Percentiles rank a stretch among this genome's conserved stretches.
These are phyloP conservation scores for Polyporus arcularius DNA, from an alignment of 768 basidiomycete species.

Conservation along the genomic window DNA sequence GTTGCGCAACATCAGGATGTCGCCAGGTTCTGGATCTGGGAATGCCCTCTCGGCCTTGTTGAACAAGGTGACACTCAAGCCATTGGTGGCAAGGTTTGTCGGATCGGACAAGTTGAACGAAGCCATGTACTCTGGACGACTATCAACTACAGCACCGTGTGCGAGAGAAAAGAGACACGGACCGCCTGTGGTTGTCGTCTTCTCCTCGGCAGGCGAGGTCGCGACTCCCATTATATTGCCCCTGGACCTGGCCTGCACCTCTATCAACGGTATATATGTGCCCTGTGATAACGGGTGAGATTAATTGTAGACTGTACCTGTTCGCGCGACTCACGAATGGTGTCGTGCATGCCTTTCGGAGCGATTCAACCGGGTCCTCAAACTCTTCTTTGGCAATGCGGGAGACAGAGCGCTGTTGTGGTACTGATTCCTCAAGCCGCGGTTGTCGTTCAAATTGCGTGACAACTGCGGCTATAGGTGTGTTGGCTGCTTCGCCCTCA, in stretches of 20 bases:
- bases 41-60: constrained; percentile 50
- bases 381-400: neutral
- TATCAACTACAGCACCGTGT: neutral
- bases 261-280: constrained; percentile 9
- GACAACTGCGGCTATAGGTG: neutral
- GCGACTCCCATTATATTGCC: constrained; percentile 37
- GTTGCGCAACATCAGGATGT: constrained; percentile 35
- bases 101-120: constrained; percentile 54
- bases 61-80: constrained; percentile 51
- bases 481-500: neutral
- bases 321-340: neutral
- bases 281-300: neutral
- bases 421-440: too few species aligned
- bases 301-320: neutral
- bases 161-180: constrained; percentile 8
- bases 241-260: constrained; percentile 8
- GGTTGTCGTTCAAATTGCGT: neutral
- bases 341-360: neutral
- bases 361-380: neutral
- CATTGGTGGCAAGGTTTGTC: constrained; percentile 42
- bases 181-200: constrained; percentile 26
- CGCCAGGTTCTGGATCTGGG: constrained; percentile 48
- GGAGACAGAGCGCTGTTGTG: too few species aligned
- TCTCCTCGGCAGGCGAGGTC: constrained; percentile 12
- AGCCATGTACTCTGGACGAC: constrained; percentile 45